Evolutionary conservation across 306 rosid species (phyloP).

Genomic region (Quercus gilva): DNA sequence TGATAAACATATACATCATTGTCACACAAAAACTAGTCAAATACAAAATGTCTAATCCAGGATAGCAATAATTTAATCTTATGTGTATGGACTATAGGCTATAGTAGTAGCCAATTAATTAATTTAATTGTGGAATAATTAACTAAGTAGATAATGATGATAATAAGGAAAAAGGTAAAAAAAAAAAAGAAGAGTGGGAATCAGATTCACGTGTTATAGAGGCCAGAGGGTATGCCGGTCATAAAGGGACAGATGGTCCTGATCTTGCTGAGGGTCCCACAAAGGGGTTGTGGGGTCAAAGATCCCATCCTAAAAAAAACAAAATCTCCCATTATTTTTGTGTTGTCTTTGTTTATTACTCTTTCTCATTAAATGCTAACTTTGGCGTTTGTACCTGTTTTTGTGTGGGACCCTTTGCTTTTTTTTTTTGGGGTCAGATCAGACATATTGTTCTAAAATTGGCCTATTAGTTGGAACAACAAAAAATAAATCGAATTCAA

Average conservation of each 20-base stretch:
- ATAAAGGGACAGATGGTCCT: conserved; percentile 80
- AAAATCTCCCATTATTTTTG: conserved; percentile 50
- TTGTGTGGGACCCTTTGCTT: conserved; percentile 23
- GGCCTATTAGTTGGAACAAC: conserved; percentile 30
- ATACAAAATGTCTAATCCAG: conserved; percentile 13
- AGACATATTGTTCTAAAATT: conserved; percentile 25
- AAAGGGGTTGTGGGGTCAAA: conserved; percentile 14
- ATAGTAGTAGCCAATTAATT: background rate
- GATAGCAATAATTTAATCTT: background rate
- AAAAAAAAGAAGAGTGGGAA: conserved; percentile 29
- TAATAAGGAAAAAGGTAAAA: background rate
- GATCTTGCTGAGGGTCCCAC: conserved; percentile 42
- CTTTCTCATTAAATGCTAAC: conserved; percentile 45
- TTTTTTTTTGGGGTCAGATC: conserved; percentile 17
- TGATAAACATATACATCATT: background rate
- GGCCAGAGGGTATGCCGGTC: conserved; percentile 56
- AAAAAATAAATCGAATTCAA: too few species aligned
- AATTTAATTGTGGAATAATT: background rate
- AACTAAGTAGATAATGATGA: conserved; percentile 4
- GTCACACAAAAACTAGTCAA: conserved; percentile 1
- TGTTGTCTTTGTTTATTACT: conserved; percentile 38
- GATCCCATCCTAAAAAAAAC: conserved; percentile 30
- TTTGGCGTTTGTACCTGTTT: conserved; percentile 41
- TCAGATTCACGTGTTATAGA: conserved; percentile 72
- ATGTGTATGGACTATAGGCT: too few species aligned